phyloP scores from a whole-genome alignment of 768 basidiomycete species.

The Suillus luteus region DNA sequence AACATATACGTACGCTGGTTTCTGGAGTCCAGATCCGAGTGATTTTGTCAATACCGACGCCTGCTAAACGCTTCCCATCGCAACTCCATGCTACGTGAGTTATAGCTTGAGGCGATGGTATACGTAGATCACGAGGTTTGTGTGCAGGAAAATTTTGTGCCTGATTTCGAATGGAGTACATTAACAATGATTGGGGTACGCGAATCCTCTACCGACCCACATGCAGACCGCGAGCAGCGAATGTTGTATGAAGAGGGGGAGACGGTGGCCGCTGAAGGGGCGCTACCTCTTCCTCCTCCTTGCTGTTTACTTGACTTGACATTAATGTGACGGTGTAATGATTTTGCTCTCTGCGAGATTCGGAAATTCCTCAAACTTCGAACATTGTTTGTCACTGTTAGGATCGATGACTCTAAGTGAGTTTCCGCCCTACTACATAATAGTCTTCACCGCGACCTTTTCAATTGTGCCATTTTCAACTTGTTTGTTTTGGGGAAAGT shows the following conservation, averaged over 20 bases:
- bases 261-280: conserved; percentile 65
- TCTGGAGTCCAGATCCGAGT: conserved; percentile 79
- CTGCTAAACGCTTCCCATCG: conserved; percentile 78
- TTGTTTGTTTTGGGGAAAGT: background rate
- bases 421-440: background rate
- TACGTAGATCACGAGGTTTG: conserved; percentile 73
- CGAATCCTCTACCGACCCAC: conserved; percentile 40
- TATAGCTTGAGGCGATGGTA: conserved; percentile 63
- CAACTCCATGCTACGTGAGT: conserved; percentile 84
- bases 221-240: conserved; percentile 69
- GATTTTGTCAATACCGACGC: conserved; percentile 81
- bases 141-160: conserved; percentile 80
- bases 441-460: background rate
- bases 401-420: conserved; percentile 19
- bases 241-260: conserved; percentile 72
- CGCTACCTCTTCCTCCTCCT: conserved; percentile 61
- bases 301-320: conserved; percentile 32
- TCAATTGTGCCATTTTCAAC: background rate
- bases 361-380: background rate
- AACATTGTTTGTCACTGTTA: conserved; percentile 29
- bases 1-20: conserved; percentile 58
- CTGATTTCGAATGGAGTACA: conserved; percentile 38
- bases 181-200: conserved; percentile 13
- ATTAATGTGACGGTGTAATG: conserved; percentile 17
- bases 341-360: background rate